Conservation (phyloP, 257 asterid species). For the Salvia hispanica region DNA sequence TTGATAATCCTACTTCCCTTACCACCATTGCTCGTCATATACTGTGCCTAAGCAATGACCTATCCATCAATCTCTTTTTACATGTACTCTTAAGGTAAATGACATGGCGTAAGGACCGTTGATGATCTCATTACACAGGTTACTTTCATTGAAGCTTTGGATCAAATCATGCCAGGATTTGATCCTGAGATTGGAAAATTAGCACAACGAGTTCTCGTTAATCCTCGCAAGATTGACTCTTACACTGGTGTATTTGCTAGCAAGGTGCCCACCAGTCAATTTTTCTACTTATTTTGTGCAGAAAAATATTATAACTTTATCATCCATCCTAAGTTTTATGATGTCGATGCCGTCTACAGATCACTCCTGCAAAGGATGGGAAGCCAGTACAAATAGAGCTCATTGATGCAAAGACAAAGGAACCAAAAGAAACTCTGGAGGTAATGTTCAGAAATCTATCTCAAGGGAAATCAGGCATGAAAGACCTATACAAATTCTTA, state of each 20-base stretch:
- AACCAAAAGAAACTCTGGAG: constrained; percentile 82
- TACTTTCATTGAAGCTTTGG: constrained; percentile 89
- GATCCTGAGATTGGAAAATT: constrained; percentile 94
- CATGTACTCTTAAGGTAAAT: constrained; percentile 14
- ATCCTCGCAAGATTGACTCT: constrained; percentile 84
- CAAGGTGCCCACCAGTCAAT: constrained; percentile 59
- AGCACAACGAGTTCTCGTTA: constrained; percentile 85
- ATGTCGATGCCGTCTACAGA: constrained; percentile 47
- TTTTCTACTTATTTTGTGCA: constrained; percentile 8
- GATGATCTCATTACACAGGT: constrained; percentile 62
- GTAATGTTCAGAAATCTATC: constrained; percentile 40
- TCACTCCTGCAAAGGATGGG: constrained; percentile 96
- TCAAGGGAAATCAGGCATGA: constrained; percentile 26
- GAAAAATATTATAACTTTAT: constrained; percentile 5
- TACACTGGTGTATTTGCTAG: constrained; percentile 92
- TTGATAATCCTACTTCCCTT: constrained; percentile 18
- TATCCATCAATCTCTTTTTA: neutral
- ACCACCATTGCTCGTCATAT: constrained; percentile 11
- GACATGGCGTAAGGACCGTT: constrained; percentile 25
- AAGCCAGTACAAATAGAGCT: constrained; percentile 94
- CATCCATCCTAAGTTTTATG: constrained; percentile 10
- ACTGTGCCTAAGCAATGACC: neutral
- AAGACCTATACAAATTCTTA: constrained; percentile 20
- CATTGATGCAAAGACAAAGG: constrained; percentile 97
- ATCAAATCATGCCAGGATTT: constrained; percentile 95